Conservation (phyloP, 1,284 basidiomycete species). For the Melampsora occidentalis region DNA sequence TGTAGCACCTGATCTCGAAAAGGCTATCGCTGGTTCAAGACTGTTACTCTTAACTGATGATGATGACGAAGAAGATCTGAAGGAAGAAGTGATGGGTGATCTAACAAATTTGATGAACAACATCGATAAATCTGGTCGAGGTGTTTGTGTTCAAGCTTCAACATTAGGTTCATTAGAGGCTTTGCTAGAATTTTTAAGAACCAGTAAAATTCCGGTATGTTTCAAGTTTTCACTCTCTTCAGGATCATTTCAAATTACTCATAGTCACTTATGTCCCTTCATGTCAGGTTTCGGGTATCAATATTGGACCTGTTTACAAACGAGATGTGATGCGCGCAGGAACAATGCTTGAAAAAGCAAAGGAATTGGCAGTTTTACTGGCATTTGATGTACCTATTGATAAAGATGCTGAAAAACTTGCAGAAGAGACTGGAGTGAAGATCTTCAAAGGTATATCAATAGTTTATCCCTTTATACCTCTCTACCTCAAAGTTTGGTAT, state of each 20-base stretch:
- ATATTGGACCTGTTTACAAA: constrained; percentile 97
- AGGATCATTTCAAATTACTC: not conserved
- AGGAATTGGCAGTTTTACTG: constrained; percentile 90
- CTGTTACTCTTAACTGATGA: constrained; percentile 87
- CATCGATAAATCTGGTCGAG: constrained; percentile 89
- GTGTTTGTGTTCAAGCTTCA: constrained; percentile 96
- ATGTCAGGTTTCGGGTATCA: constrained; percentile 76
- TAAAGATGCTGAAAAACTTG: constrained; percentile 84
- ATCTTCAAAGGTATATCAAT: constrained; percentile 75
- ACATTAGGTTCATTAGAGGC: constrained; percentile 97
- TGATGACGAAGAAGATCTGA: constrained; percentile 91
- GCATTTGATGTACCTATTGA: constrained; percentile 92
- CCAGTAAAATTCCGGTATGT: constrained; percentile 81
- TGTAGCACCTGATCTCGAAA: constrained; percentile 90
- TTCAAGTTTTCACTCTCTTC: too few relatives aligned
- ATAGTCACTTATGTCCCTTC: not conserved
- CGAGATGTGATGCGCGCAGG: constrained; percentile 88
- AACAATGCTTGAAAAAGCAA: constrained; percentile 93
- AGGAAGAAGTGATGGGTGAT: constrained; percentile 95
- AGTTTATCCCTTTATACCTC: not conserved
- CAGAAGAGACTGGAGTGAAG: constrained; percentile 88
- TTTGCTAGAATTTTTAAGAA: constrained; percentile 88
- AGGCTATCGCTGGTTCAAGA: constrained; percentile 97
- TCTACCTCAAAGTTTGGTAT: too few relatives aligned
- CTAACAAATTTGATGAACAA: constrained; percentile 83